Base-by-base conservation (phyloP, 1,284 basidiomycete species). In the Cutaneotrichosporon cutaneum region DNA sequence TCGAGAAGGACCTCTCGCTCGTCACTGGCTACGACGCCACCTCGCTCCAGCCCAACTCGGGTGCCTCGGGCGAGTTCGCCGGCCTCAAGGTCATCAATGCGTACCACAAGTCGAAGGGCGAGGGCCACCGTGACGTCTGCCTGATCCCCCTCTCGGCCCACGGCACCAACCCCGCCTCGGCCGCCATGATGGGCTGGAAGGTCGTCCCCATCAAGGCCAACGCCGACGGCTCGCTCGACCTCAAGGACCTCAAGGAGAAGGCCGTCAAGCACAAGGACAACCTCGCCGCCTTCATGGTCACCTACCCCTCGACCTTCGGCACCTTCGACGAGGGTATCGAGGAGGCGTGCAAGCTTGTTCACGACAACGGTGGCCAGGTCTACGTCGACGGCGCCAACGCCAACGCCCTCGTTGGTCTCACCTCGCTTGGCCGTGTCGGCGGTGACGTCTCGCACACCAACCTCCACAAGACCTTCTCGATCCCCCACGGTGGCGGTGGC, bases 401-500 rank as follows among this genome's bases (percentile, higher is more conserved):
- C 70, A 98, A 99, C 77, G 94, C 94, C 30, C 92, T 97, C 75
- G 87, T 99, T 68, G 95, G 95, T 27, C 77, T 98, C 60, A 98
- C 95, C 24, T 94, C 93, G 76, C 93, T 95, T n/a, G 92, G 90
- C 5, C 88, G 86, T 35, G 96, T 94, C 74, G 95, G 95, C 56
- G 95, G 94, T 60, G 95, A 99, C 79, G 94, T 99, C 45, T 96
- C 93, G 74, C 95, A 99, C 78, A 84, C 98, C 82, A 99, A 99
- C 82, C 82, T 99, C 56, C 95, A 99, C 84, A 98, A 98, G 76
- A 80, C 80, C 42, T 80, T 81, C 68, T 79, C 77, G n/a, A 80
- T 81, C 75, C 96, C 95, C 30, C 95, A 99, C 77, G 95, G 95
- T 64, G 95, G 95, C 60, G 95, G 95, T 64, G 95, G 95, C 62